Conservation (phyloP, 139 green algal genomes). For the Medakamo hakoo region DNA sequence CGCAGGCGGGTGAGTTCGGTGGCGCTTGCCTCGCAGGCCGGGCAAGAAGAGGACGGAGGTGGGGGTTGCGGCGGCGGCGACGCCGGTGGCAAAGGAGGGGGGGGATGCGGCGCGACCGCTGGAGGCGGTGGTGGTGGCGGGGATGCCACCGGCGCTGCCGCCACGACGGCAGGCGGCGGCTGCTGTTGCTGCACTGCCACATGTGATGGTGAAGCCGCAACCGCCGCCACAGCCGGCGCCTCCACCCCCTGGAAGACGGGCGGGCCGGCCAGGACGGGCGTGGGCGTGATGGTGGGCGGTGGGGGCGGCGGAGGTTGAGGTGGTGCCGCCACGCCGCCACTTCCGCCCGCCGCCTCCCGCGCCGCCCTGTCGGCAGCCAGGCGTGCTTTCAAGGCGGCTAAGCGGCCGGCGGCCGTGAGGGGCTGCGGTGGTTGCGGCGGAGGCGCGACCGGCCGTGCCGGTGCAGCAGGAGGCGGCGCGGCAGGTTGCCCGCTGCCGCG, state of each 20-base stretch:
- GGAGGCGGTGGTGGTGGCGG: neutral
- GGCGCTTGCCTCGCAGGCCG: neutral
- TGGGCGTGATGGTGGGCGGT: no score
- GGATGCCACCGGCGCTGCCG: neutral
- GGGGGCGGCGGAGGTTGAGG: no score
- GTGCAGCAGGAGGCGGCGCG: no score
- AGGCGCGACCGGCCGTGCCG: no score
- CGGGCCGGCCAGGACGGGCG: no score
- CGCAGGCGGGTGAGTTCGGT: neutral
- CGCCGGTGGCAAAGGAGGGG: neutral
- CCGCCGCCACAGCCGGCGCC: no score
- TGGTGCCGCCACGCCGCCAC: no score
- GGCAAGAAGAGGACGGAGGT: neutral
- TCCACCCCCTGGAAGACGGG: no score
- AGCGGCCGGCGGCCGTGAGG: neutral
- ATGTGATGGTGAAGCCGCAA: no score
- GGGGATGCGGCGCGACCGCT: neutral
- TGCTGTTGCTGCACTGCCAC: neutral
- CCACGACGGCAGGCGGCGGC: neutral
- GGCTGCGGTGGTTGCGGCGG: neutral
- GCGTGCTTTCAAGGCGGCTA: neutral
- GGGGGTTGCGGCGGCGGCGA: neutral
- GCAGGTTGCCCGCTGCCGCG: no score
- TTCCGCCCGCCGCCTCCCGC: neutral
- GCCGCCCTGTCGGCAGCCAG: constrained; percentile 1